Evolutionary conservation across 1,284 basidiomycete species (phyloP), one percentile per base, ranked within the genome.

Genomic region (Malassezia sp.): DNA sequence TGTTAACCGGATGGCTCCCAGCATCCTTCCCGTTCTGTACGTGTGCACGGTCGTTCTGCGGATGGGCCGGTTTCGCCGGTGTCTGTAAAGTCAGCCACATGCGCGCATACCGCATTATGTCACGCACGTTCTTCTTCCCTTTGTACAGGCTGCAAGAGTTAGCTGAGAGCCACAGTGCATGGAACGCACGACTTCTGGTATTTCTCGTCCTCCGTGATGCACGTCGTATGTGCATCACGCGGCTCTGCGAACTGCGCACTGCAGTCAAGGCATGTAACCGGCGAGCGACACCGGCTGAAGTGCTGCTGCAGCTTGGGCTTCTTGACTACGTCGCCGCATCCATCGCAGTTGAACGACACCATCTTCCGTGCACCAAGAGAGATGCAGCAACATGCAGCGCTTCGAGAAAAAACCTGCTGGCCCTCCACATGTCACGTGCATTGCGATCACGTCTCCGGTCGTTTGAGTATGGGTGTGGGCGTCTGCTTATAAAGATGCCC

Each of bases 221-320:
- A 71, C n/a, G 59, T 57, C 20, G 63, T 67, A 47, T 71, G 68
- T 12, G 51, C 35, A 42, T 66, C 60, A 23, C 59, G 48, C 4
- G 67, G 65, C 2, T 37, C 44, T 34, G 54, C 50, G 52, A 71
- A 71, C 24, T 64, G 62, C 33, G 39, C 46, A 17, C 49, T 52
- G 53, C 68, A 71, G 45, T 71, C 68, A 3, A 71, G 42, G 32
- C 68, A 71, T 9, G 67, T 67, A 20, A 71, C 52, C 18, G 65
- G 53, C 11, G 65, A 50, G 18, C 49, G 56, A 45, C 68, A 71
- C 18, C 63, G 56, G 30, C 59, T 44, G 54, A 51, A 65, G 48
- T 70, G 67, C 48, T 63, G 59, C 9, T 53, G 56, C 10, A 70
- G 61, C 42, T 70, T 70, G 5, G 67, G 67, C 49, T 70, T 70